A percentile compares a stretch with the other conserved stretches of the same genome.
phyloP scores from a whole-genome alignment of 306 rosid genomes.

The Trifolium repens region DNA sequence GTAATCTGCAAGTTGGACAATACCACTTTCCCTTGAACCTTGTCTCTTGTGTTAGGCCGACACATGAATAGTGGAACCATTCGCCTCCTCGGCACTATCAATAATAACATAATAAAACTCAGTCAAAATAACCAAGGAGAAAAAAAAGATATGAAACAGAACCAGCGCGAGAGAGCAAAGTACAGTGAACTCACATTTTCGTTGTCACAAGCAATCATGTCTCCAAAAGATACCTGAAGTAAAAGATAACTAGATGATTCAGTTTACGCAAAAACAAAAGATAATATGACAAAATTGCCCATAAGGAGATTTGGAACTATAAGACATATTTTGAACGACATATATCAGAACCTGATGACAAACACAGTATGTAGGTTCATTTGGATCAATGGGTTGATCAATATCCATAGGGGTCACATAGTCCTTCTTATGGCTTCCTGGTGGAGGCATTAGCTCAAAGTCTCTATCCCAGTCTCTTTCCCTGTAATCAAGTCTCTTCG shows the following conservation, averaged over 20 bases:
- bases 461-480: constrained; percentile 98
- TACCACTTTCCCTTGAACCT: constrained; percentile 99
- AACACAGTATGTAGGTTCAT: constrained; percentile 94
- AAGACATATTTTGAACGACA: constrained; percentile 19
- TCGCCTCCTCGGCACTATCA: constrained; percentile 98
- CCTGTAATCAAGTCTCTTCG: constrained; percentile 78
- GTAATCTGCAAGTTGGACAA: constrained; percentile 85
- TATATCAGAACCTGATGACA: constrained; percentile 84
- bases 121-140: not conserved
- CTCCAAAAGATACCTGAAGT: constrained; percentile 90
- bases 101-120: constrained; percentile 32
- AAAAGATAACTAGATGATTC: constrained; percentile 40
- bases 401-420: constrained; percentile 72
- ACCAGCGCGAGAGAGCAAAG: constrained; percentile 29
- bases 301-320: constrained; percentile 32
- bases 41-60: constrained; percentile 95
- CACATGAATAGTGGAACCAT: constrained; percentile 98
- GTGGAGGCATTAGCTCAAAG: constrained; percentile 97
- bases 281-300: constrained; percentile 4
- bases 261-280: constrained; percentile 44
- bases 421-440: constrained; percentile 90
- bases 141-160: constrained; percentile 2
- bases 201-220: constrained; percentile 96
- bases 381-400: constrained; percentile 94
- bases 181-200: constrained; percentile 73